These are phyloP conservation scores for Acorus gramineus DNA, from an alignment of 106 monocot genomes.

Conservation along the genomic window DNA sequence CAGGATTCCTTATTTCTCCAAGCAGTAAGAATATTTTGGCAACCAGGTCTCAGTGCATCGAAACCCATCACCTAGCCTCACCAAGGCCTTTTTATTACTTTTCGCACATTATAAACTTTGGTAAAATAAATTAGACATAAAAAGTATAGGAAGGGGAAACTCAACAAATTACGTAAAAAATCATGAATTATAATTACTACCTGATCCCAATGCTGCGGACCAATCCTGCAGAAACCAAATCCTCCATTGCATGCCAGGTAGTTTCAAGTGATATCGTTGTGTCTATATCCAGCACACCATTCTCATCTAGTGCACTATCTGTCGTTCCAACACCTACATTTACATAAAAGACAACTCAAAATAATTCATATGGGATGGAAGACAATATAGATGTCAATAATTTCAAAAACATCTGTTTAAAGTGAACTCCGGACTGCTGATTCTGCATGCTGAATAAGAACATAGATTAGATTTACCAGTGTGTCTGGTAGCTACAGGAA, in stretches of 20 bases:
- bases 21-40: too few relatives aligned
- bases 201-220: slow-evolving; percentile 94
- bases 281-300: slow-evolving; percentile 87
- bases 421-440: too few relatives aligned
- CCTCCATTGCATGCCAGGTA: slow-evolving; percentile 98
- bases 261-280: slow-evolving; percentile 89
- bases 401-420: too few relatives aligned
- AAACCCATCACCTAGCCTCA: too few relatives aligned
- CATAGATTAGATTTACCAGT: slow-evolving; percentile 37
- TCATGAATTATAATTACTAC: slow-evolving; percentile 12
- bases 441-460: background rate
- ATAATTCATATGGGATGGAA: background rate
- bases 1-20: too few relatives aligned
- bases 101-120: too few relatives aligned
- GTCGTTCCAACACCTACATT: slow-evolving; percentile 71
- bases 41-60: too few relatives aligned
- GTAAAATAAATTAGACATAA: too few relatives aligned
- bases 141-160: too few relatives aligned
- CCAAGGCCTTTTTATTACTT: too few relatives aligned
- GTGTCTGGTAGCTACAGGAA: slow-evolving; percentile 77
- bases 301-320: slow-evolving; percentile 71
- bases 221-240: slow-evolving; percentile 65
- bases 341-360: background rate
- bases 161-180: too few relatives aligned
- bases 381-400: background rate